phyloP scores from a whole-genome alignment of 2,329 filamentous ascomycete genomes.

The Paraphoma chrysanthemicola region DNA sequence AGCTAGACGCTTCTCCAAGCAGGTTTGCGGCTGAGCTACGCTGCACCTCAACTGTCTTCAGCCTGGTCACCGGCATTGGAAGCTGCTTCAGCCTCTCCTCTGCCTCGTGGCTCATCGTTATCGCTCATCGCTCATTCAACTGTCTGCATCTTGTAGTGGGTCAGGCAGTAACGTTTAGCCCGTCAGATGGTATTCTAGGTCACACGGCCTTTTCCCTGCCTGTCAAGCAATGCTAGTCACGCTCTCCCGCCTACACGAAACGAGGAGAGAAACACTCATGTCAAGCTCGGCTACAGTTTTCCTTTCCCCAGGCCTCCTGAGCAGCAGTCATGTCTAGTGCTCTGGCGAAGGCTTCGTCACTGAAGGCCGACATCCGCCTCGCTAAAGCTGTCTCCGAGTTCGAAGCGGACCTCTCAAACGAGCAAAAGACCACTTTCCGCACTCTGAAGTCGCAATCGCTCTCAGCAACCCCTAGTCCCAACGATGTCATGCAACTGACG shows the following conservation, averaged over 20 bases:
- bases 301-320: not conserved
- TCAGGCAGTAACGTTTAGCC: no score
- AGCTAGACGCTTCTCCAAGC: no score
- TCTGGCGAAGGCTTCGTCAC: conserved; percentile 4
- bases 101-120: no score
- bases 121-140: conserved; percentile 1
- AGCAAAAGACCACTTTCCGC: conserved; percentile 11
- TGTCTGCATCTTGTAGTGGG: no score
- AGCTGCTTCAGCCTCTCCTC: no score
- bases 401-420: conserved; percentile 9
- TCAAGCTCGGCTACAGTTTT: not conserved
- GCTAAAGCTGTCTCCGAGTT: conserved; percentile 17
- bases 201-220: conserved; percentile 1
- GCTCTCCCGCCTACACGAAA: not conserved
- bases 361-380: conserved; percentile 20
- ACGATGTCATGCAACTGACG: conserved; percentile 37
- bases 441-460: conserved; percentile 3
- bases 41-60: conserved; percentile 10
- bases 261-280: not conserved
- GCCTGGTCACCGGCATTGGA: conserved; percentile 6
- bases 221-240: not conserved
- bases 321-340: conserved; percentile 8
- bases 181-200: not conserved
- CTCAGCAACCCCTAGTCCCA: not conserved
- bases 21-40: conserved; percentile 12